Evolutionary conservation across 164 flowering plant genomes (phyloP), one percentile per base, ranked within the genome.

Genomic region (Pachysandra terminalis): DNA sequence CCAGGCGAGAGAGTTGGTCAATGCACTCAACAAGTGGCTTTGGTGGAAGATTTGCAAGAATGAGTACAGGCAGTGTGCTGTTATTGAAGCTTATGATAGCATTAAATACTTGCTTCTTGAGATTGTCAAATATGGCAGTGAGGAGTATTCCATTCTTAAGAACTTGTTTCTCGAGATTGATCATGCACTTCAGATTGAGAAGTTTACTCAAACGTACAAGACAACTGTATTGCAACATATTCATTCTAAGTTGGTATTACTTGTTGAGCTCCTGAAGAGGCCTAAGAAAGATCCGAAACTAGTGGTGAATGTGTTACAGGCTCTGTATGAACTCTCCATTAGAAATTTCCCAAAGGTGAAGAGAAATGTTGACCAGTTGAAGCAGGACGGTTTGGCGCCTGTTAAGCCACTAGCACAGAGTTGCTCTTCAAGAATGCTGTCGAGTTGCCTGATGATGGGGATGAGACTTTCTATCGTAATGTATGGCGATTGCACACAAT

Each of bases 11-110:
- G 97, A 90, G 69, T 73, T 87, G 68, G 81, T 49, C 8, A 79
- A 81, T 66, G 81, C 68, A 12, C 56, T 80, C 15, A 97, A 96
- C 74, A 59, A 76, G 67, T 66, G 55, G 73, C 81, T 96, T 41
- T 93, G 98, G 97, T 63, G 32, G 58, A 86, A 79, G 78, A 81
- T 93, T 9, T 84, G 87, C 80, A 86, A 85, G 74, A 82, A 77
- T 65, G 98, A 96, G 79, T 96, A 96, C 66, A 76, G 88, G 65
- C 78, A 90, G 37, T 90, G 98, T 74, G 97, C 97, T 52, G 87
- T 93, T 35, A 78, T 87, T 63, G 99, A 96, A 78, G 87, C 90
- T 24, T 96, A 89, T 69, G 95, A 91, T 65, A 83, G 96, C 76
- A 68, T 86, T 73, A 89, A 83, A 73, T 73, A 79, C 67, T 71